Evolutionary conservation across 371 early-diverging fungal species (phyloP), one percentile per base, ranked within the genome.

Genomic region (Syncephalastrum monosporum): DNA sequence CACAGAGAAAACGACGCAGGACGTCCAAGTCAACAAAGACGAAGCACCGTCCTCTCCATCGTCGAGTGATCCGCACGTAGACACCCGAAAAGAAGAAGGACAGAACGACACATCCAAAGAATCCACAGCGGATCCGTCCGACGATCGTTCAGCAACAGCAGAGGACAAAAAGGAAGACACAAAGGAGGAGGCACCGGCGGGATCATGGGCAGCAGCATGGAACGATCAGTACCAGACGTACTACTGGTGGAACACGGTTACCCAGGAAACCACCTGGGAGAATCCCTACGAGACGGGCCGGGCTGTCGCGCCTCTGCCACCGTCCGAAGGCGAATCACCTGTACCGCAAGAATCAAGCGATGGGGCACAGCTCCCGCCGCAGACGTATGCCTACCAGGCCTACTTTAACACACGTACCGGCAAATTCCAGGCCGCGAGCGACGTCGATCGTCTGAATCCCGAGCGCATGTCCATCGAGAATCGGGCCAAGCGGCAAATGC

Each of bases 191-290:
- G 5, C 4, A 54, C 42, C 27, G 12, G 47, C 8, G 48, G 60
- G 53, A 42, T 44, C 54, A 42, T 84, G 85, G 85, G 74, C 74
- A 47, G 59, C 80, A n/a, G 72, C 73, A 21, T 85, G 81, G 79
- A 80, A 85, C 67, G 67, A 71, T 5, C 64, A 65, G 29, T 67
- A 65, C 6, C 75, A 79, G 55, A 67, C 72, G 2, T 85, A 81
- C 50, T 85, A 85, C 61, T 85, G 76, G 74, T 85, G 82, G 85
- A 85, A 85, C 60, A 78, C 75, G 29, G 54, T 68, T 15, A 83
- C 85, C 7, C 77, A 83, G 53, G 82, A 85, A 60, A 85, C 83
- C 1, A 78, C 81, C 4, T 83, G 82, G 83, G 67, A 67, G 1
- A 66, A 78, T 57, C 77, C 48, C 41, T 55, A 24, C 50, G 48